Evolutionary conservation across 192 early-diverging fungal species (phyloP).

Genomic region (Spinellus fusiger): DNA sequence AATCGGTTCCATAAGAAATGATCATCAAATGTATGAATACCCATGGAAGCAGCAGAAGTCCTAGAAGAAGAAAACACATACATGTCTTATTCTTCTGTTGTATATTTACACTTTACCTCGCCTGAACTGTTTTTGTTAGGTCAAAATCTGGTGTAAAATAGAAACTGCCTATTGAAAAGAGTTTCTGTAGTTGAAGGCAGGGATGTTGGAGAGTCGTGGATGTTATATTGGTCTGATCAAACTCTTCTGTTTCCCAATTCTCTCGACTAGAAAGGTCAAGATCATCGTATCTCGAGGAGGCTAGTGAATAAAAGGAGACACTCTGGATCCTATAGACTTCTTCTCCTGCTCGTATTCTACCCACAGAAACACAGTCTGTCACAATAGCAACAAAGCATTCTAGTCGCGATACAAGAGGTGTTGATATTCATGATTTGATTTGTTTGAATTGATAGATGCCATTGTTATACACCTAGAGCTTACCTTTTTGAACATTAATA

Average conservation of each 20-base stretch:
- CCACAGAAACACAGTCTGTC: constrained; percentile 58
- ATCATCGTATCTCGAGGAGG: constrained; percentile 67
- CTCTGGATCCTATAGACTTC: constrained; percentile 64
- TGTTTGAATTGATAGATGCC: not conserved
- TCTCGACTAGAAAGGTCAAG: constrained; percentile 31
- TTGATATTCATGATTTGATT: not conserved
- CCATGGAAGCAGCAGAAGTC: constrained; percentile 39
- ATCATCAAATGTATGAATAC: constrained; percentile 52
- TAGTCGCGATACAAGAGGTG: constrained; percentile 14
- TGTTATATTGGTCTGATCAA: constrained; percentile 28
- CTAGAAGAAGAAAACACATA: constrained; percentile 16
- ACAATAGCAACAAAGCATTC: constrained; percentile 68
- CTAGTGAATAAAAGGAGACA: constrained; percentile 76
- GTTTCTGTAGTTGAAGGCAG: constrained; percentile 65
- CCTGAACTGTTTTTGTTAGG: constrained; percentile 75
- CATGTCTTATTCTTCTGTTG: not conserved
- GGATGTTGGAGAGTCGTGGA: constrained; percentile 55
- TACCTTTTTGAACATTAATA: constrained; percentile 47
- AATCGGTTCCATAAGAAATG: constrained; percentile 91
- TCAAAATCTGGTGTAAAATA: constrained; percentile 90
- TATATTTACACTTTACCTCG: constrained; percentile 45
- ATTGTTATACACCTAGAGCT: constrained; percentile 16
- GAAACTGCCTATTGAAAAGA: constrained; percentile 84
- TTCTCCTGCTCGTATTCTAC: constrained; percentile 52
- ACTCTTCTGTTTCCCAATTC: constrained; percentile 34